Conservation (phyloP, 2,329 filamentous ascomycete genomes). For the Alternaria triticina region DNA sequence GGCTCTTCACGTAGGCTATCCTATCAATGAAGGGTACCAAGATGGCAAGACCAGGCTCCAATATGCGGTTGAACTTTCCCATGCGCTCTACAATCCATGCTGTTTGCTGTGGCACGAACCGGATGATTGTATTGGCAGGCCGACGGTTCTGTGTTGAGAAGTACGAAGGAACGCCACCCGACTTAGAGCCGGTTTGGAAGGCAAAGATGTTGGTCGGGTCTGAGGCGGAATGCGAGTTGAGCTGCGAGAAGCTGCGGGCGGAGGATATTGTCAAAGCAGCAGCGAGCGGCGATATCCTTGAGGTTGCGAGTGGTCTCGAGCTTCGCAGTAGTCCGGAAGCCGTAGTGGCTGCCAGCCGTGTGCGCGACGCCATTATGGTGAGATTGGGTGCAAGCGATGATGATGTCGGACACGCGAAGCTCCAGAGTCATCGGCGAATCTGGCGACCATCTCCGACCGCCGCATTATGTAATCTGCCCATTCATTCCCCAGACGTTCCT, state of each 20-base stretch:
- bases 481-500: background rate
- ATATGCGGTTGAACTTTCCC: slow-evolving; percentile 94
- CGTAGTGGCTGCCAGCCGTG: slow-evolving; percentile 40
- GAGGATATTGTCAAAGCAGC: slow-evolving; percentile 23
- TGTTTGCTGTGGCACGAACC: slow-evolving; percentile 99
- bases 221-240: slow-evolving; percentile 34
- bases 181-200: slow-evolving; percentile 31
- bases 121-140: slow-evolving; percentile 91
- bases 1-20: slow-evolving; percentile 95
- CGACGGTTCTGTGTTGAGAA: slow-evolving; percentile 72
- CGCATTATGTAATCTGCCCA: slow-evolving; percentile 24
- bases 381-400: slow-evolving; percentile 20
- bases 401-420: slow-evolving; percentile 30
- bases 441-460: slow-evolving; percentile 16
- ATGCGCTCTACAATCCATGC: slow-evolving; percentile 99
- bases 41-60: slow-evolving; percentile 89
- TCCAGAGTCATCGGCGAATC: slow-evolving; percentile 18
- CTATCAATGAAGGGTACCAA: slow-evolving; percentile 90
- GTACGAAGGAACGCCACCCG: slow-evolving; percentile 71
- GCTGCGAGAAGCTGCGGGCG: slow-evolving; percentile 41
- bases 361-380: slow-evolving; percentile 47
- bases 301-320: slow-evolving; percentile 24
- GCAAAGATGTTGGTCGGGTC: slow-evolving; percentile 40
- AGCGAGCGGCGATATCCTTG: slow-evolving; percentile 26
- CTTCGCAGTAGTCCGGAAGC: slow-evolving; percentile 35